A percentile compares a stretch with the other conserved stretches of the same genome.
Evolutionary conservation across 495 filamentous ascomycete genomes (phyloP).

Genomic region (Penicillium robsamsonii): DNA sequence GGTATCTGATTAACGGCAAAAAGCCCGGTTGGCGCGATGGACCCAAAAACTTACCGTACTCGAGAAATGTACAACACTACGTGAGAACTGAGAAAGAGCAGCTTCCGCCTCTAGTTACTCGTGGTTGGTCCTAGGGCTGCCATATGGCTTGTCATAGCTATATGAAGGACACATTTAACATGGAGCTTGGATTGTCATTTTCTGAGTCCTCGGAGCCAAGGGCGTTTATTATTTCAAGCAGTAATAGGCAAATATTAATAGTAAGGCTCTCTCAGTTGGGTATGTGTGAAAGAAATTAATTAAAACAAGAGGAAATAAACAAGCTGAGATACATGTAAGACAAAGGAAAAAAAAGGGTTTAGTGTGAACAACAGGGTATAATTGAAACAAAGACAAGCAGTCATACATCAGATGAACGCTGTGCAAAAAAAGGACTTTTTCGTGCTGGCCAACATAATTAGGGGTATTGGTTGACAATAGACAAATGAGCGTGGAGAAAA

Average conservation of each 20-base stretch:
- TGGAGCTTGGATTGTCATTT: too few species aligned
- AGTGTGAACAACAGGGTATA: conserved; percentile 2
- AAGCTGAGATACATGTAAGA: background rate
- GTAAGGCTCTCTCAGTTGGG: background rate
- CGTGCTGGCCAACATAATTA: conserved; percentile 1
- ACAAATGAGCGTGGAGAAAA: background rate
- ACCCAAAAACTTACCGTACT: too few species aligned
- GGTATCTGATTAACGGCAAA: too few species aligned
- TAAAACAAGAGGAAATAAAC: background rate
- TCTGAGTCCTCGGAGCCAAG: too few species aligned
- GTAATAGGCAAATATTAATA: background rate
- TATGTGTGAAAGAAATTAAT: background rate
- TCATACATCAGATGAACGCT: background rate
- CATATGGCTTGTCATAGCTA: too few species aligned
- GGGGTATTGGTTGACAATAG: conserved; percentile 2
- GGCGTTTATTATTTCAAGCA: too few species aligned
- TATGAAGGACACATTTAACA: too few species aligned
- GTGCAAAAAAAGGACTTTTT: conserved; percentile 4
- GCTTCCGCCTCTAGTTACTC: too few species aligned
- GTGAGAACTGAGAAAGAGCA: too few species aligned
- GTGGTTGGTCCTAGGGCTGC: too few species aligned
- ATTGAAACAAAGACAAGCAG: background rate
- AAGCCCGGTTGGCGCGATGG: too few species aligned
- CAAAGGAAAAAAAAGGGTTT: background rate
- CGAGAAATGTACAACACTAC: too few species aligned